Percentiles rank a stretch among this genome's conserved stretches.
Evolutionary conservation across 306 rosid genomes (phyloP).

Genomic region (Rosa rugosa): DNA sequence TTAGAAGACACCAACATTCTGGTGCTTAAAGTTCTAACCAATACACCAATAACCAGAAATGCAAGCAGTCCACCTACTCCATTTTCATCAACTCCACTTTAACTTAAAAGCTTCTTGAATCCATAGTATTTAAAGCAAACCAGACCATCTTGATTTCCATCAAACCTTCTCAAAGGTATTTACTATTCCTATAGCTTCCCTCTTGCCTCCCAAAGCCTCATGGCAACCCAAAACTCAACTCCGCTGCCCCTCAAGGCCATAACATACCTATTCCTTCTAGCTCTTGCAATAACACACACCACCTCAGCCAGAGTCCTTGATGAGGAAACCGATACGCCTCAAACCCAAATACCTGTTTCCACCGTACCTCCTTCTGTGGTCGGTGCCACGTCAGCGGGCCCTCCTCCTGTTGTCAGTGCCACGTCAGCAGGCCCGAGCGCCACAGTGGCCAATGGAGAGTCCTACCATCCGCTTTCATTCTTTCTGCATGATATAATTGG

Average conservation of each 20-base stretch:
- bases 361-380: constrained; percentile 28
- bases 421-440: constrained; percentile 20
- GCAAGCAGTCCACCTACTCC: constrained; percentile 41
- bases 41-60: constrained; percentile 21
- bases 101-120: background rate
- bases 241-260: constrained; percentile 27
- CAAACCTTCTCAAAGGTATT: background rate
- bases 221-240: constrained; percentile 29
- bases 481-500: constrained; percentile 84
- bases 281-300: constrained; percentile 22
- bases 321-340: constrained; percentile 20
- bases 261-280: constrained; percentile 26
- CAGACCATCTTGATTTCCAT: background rate
- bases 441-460: constrained; percentile 4
- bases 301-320: constrained; percentile 39
- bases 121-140: constrained; percentile 15
- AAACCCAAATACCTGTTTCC: constrained; percentile 28
- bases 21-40: constrained; percentile 33
- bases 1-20: constrained; percentile 4
- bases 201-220: constrained; percentile 4
- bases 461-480: constrained; percentile 32
- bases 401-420: constrained; percentile 27
- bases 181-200: background rate
- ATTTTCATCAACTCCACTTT: constrained; percentile 50
- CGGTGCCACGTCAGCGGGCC: constrained; percentile 13